Conservation (phyloP, 1,139 yeast genomes). For the Kodamaea suecica region DNA sequence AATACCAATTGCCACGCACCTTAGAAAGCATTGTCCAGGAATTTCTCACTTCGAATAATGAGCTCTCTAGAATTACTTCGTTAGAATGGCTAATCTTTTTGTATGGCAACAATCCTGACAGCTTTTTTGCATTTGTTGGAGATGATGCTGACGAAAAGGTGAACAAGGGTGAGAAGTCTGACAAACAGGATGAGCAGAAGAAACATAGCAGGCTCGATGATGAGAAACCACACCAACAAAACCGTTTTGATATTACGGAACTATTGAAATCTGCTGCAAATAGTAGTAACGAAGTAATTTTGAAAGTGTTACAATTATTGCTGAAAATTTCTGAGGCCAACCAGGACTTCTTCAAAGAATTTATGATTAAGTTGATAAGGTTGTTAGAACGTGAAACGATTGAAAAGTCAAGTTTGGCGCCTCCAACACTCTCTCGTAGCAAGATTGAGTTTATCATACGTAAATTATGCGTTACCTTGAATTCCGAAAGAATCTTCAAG, state of each 20-base stretch:
- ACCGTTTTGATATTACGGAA: slow-evolving; percentile 60
- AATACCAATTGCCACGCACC: slow-evolving; percentile 35
- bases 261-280: slow-evolving; percentile 79
- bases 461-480: slow-evolving; percentile 75
- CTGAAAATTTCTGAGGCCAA: slow-evolving; percentile 81
- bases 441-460: slow-evolving; percentile 85
- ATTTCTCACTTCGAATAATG: slow-evolving; percentile 48
- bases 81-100: slow-evolving; percentile 89
- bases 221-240: slow-evolving; percentile 2
- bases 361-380: slow-evolving; percentile 67
- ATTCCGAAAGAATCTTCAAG: slow-evolving; percentile 80
- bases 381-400: slow-evolving; percentile 53
- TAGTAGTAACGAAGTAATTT: slow-evolving; percentile 80
- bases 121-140: slow-evolving; percentile 48
- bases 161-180: slow-evolving; percentile 5
- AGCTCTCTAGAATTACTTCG: slow-evolving; percentile 78
- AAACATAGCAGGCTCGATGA: not conserved
- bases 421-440: slow-evolving; percentile 42
- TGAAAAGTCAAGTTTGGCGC: slow-evolving; percentile 17
- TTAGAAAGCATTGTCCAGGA: slow-evolving; percentile 36
- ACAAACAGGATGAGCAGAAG: not conserved
- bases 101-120: slow-evolving; percentile 67
- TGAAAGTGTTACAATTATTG: slow-evolving; percentile 70
- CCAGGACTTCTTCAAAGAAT: slow-evolving; percentile 72
- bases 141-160: slow-evolving; percentile 16